These are phyloP conservation scores for Curvularia sp. DNA, from an alignment of 2,329 filamentous ascomycete genomes.

Conservation along the genomic window DNA sequence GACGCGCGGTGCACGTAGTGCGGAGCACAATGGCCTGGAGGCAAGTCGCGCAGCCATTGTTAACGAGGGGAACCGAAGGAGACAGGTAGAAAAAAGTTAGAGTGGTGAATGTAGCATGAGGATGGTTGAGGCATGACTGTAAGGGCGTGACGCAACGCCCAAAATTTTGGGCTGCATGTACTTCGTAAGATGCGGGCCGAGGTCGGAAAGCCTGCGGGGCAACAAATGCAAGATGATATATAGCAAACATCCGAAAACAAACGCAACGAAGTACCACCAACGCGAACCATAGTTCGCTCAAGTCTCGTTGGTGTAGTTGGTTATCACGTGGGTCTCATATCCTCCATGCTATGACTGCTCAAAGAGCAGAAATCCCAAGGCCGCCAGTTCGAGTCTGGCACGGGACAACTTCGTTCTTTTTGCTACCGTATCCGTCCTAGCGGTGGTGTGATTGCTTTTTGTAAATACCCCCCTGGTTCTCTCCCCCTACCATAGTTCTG, in stretches of 20 bases:
- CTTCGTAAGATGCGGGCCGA: conserved; percentile 24
- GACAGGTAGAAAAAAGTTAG: conserved; percentile 12
- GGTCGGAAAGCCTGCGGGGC: conserved; percentile 16
- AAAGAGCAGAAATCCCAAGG: conserved; percentile 36
- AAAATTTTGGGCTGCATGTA: conserved; percentile 24
- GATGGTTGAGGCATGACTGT: conserved; percentile 14
- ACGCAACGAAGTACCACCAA: conserved; percentile 12
- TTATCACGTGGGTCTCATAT: conserved; percentile 44
- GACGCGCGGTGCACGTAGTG: conserved; percentile 36
- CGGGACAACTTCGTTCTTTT: conserved; percentile 25
- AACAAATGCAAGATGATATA: background rate
- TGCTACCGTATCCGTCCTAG: background rate
- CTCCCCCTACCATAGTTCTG: background rate
- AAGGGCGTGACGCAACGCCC: conserved; percentile 21
- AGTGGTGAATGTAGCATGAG: conserved; percentile 16
- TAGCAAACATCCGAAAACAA: background rate
- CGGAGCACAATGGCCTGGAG: conserved; percentile 32
- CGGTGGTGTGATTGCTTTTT: background rate
- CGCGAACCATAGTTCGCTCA: conserved; percentile 9
- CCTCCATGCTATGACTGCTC: conserved; percentile 32
- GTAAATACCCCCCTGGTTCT: too few species aligned
- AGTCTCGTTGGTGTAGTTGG: conserved; percentile 41
- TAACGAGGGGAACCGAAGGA: conserved; percentile 10
- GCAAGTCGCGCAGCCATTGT: conserved; percentile 45
- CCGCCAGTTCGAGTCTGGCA: conserved; percentile 41